Conservation (phyloP, 2,329 filamentous ascomycete species). For the Fusarium sacchari region DNA sequence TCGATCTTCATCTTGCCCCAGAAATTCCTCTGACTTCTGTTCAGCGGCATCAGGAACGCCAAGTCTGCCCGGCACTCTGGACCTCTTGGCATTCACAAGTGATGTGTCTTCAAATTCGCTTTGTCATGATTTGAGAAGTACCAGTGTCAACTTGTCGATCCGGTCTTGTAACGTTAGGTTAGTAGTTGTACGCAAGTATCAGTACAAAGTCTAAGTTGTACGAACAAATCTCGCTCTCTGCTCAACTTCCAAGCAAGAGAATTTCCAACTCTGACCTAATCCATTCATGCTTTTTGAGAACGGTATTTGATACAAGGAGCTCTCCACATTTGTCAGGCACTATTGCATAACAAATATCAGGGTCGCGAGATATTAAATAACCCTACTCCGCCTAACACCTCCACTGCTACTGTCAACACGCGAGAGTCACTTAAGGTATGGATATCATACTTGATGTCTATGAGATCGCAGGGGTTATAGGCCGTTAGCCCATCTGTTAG, state of each 20-base stretch:
- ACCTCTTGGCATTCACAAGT: conserved; percentile 7
- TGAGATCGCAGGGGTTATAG: not conserved
- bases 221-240: not conserved
- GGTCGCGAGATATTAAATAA: not conserved
- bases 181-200: not conserved
- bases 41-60: not conserved
- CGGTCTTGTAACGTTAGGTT: too few relatives aligned
- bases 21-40: not conserved
- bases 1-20: conserved; percentile 16
- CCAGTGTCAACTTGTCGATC: not conserved
- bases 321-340: not conserved
- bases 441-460: not conserved
- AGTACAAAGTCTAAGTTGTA: not conserved
- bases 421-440: too few relatives aligned
- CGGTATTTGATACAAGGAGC: not conserved
- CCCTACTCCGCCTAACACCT: not conserved
- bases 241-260: not conserved
- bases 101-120: not conserved
- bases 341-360: not conserved
- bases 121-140: not conserved
- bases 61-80: not conserved
- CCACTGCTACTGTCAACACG: not conserved
- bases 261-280: not conserved
- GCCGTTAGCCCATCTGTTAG: not conserved
- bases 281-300: not conserved